Conservation (phyloP, 2,329 filamentous ascomycete species). For the Aspergillus glaucus region DNA sequence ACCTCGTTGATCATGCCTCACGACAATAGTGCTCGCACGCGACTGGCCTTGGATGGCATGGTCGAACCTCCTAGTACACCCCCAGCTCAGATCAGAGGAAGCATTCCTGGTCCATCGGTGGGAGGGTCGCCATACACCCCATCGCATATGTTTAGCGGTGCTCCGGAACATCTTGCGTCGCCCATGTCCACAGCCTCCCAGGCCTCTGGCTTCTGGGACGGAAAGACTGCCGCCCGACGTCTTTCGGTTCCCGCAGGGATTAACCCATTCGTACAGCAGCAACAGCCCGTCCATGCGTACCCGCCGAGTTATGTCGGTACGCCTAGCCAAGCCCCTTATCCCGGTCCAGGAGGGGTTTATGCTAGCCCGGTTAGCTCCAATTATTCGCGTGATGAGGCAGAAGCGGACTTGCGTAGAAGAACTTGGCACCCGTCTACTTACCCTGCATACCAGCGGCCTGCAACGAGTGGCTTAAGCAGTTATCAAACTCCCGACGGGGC, state of each 20-base stretch:
- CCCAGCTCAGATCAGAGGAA: slow-evolving; percentile 56
- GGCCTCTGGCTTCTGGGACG: slow-evolving; percentile 66
- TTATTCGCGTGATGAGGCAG: slow-evolving; percentile 44
- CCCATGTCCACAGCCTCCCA: slow-evolving; percentile 64
- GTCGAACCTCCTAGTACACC: slow-evolving; percentile 58
- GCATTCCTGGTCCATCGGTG: slow-evolving; percentile 41
- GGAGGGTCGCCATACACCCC: slow-evolving; percentile 78
- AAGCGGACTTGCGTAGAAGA: slow-evolving; percentile 73
- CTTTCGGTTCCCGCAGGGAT: slow-evolving; percentile 73
- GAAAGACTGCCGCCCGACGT: slow-evolving; percentile 63
- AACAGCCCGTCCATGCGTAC: slow-evolving; percentile 49
- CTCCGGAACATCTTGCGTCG: slow-evolving; percentile 68
- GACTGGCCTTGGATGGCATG: slow-evolving; percentile 60
- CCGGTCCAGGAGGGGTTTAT: slow-evolving; percentile 56
- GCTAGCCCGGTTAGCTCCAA: slow-evolving; percentile 63
- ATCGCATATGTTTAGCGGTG: slow-evolving; percentile 67
- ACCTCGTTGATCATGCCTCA: slow-evolving; percentile 76
- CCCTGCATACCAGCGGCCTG: slow-evolving; percentile 57
- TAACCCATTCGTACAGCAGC: slow-evolving; percentile 65
- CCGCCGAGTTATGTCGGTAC: slow-evolving; percentile 53
- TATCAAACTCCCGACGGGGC: slow-evolving; percentile 64
- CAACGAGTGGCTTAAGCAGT: slow-evolving; percentile 67
- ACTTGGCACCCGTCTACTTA: slow-evolving; percentile 79
- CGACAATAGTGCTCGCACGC: slow-evolving; percentile 56
- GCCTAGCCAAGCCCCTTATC: slow-evolving; percentile 49